phyloP scores from a whole-genome alignment of 148 eudicot genomes.

The Polygonum maritimum region DNA sequence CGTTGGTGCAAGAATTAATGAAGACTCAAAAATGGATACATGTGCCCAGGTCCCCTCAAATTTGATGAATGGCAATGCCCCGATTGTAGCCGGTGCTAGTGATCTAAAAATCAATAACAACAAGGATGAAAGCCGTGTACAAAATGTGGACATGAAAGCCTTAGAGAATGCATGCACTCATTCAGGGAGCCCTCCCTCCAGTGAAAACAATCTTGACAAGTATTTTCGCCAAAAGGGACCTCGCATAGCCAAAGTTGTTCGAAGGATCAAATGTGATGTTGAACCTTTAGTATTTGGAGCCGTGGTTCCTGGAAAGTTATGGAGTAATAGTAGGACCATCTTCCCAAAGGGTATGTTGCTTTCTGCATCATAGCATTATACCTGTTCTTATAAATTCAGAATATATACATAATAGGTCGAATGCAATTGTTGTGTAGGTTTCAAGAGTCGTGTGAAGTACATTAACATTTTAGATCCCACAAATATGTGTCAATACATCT shows the following conservation, averaged over 20 bases:
- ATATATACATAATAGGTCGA: background rate
- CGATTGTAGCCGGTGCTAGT: slow-evolving; percentile 23
- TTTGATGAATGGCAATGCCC: slow-evolving; percentile 19
- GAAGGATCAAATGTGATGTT: slow-evolving; percentile 75
- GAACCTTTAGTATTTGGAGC: slow-evolving; percentile 66
- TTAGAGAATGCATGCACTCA: slow-evolving; percentile 28
- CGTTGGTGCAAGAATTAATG: slow-evolving; percentile 3
- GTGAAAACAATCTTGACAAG: slow-evolving; percentile 56
- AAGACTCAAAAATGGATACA: slow-evolving; percentile 20
- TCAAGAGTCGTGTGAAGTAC: slow-evolving; percentile 82
- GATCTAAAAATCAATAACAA: slow-evolving; percentile 27
- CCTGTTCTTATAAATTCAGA: background rate
- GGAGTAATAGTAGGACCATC: slow-evolving; percentile 81
- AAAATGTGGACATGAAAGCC: slow-evolving; percentile 25
- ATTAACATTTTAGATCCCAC: slow-evolving; percentile 71
- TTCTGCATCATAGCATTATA: background rate
- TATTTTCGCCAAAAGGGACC: slow-evolving; percentile 78
- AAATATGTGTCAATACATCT: slow-evolving; percentile 58
- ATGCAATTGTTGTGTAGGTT: slow-evolving; percentile 39
- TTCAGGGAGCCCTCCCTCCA: slow-evolving; percentile 50
- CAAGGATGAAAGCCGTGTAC: slow-evolving; percentile 23
- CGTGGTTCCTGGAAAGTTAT: slow-evolving; percentile 53
- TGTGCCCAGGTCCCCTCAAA: slow-evolving; percentile 22
- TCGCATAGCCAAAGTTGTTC: slow-evolving; percentile 86
- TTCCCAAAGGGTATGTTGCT: slow-evolving; percentile 73